Conservation (phyloP, 305 asterid genomes). For the Solanum hybrid region DNA sequence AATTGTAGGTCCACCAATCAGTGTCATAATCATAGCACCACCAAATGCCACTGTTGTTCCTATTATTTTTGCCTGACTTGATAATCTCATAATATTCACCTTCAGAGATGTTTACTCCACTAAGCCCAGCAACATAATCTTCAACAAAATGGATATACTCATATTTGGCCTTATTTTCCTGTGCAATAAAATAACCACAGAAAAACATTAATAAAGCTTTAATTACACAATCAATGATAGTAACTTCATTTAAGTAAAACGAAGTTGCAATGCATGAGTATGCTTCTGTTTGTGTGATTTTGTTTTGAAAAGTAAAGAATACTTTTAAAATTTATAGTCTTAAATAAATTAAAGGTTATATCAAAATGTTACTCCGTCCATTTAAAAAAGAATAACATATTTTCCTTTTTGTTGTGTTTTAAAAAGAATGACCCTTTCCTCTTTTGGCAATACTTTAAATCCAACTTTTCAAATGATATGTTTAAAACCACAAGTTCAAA, state of each 20-base stretch:
- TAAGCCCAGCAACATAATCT: constrained; percentile 45
- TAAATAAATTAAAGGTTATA: too few species aligned
- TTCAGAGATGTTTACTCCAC: constrained; percentile 35
- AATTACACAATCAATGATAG: background rate
- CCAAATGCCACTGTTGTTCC: constrained; percentile 52
- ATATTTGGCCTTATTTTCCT: constrained; percentile 66
- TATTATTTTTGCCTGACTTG: constrained; percentile 45
- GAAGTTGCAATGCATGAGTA: background rate
- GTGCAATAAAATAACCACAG: background rate
- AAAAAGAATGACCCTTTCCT: background rate
- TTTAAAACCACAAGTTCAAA: background rate
- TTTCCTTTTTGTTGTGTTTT: too few species aligned
- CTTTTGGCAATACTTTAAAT: too few species aligned
- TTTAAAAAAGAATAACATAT: too few species aligned
- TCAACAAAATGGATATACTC: constrained; percentile 38
- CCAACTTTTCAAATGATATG: background rate
- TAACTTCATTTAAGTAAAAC: background rate
- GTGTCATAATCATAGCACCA: constrained; percentile 64
- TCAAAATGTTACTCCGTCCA: background rate
- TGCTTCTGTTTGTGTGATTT: background rate
- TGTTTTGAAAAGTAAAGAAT: background rate
- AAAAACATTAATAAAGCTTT: background rate
- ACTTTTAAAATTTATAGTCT: too few species aligned
- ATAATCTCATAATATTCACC: constrained; percentile 18
- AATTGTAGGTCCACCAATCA: constrained; percentile 34